phyloP scores from a whole-genome alignment of 1,139 yeast genomes.

The Trichomonascaceae sp. region DNA sequence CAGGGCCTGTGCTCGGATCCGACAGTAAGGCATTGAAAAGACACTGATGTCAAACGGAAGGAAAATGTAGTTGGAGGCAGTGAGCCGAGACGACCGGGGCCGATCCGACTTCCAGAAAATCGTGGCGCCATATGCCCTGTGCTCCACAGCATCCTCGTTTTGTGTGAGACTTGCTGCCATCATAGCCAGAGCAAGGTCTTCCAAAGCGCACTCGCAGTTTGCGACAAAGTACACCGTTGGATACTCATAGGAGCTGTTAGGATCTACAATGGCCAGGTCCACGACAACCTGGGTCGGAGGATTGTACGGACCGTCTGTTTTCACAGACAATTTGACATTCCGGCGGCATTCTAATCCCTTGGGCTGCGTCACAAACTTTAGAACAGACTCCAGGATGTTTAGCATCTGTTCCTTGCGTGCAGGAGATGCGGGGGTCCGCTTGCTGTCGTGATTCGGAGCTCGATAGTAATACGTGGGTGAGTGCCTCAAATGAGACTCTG shows the following conservation, averaged over 20 bases:
- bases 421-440: too few relatives aligned
- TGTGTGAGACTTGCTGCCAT: neutral
- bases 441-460: too few relatives aligned
- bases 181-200: neutral
- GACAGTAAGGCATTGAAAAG: neutral
- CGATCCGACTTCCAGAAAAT: neutral
- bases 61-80: neutral
- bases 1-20: neutral
- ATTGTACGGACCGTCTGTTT: neutral
- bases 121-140: neutral
- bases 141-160: neutral
- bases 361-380: neutral
- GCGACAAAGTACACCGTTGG: neutral
- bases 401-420: neutral
- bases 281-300: neutral
- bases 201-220: neutral
- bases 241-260: neutral
- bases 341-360: neutral
- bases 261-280: neutral
- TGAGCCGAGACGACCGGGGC: neutral
- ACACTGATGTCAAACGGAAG: neutral
- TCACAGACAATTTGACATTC: neutral
- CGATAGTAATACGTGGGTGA: too few relatives aligned
- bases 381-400: neutral
- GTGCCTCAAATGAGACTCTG: too few relatives aligned